Percentiles rank a stretch among this genome's conserved stretches.
Conservation (phyloP, 208 protist genomes). For the Phytomonas sp. region DNA sequence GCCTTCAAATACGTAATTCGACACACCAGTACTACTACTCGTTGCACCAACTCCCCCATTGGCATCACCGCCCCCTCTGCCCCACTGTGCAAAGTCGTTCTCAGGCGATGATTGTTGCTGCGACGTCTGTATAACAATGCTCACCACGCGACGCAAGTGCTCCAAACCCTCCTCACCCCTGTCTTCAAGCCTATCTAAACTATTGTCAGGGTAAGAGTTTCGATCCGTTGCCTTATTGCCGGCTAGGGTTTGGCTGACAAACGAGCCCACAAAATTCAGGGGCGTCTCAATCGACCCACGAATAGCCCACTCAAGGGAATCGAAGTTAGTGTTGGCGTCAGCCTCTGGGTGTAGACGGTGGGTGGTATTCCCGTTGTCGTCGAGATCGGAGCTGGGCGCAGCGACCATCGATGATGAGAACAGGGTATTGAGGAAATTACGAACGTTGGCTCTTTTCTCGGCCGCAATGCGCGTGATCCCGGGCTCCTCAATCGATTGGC, state of each 20-base stretch:
- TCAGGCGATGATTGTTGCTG: slow-evolving; percentile 9
- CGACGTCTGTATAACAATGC: slow-evolving; percentile 28
- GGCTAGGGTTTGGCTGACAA: background rate
- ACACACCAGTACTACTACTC: background rate
- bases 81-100: background rate
- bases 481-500: slow-evolving; percentile 19
- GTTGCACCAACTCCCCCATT: background rate
- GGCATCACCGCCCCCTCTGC: background rate
- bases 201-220: background rate
- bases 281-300: background rate
- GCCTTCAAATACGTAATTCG: background rate
- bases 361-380: slow-evolving; percentile 13
- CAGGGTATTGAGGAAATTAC: slow-evolving; percentile 27
- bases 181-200: slow-evolving; percentile 15
- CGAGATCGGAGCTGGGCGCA: slow-evolving; percentile 3
- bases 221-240: background rate
- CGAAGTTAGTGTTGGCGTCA: background rate
- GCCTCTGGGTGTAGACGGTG: slow-evolving; percentile 12
- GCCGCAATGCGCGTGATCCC: slow-evolving; percentile 14
- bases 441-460: slow-evolving; percentile 17
- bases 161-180: slow-evolving; percentile 27
- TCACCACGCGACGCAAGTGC: slow-evolving; percentile 25
- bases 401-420: slow-evolving; percentile 12
- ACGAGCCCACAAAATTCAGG: background rate
- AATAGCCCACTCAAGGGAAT: background rate